A percentile compares a stretch with the other conserved stretches of the same genome.
Evolutionary conservation across 192 early-diverging fungal species (phyloP).

Genomic region (Podila horticola): DNA sequence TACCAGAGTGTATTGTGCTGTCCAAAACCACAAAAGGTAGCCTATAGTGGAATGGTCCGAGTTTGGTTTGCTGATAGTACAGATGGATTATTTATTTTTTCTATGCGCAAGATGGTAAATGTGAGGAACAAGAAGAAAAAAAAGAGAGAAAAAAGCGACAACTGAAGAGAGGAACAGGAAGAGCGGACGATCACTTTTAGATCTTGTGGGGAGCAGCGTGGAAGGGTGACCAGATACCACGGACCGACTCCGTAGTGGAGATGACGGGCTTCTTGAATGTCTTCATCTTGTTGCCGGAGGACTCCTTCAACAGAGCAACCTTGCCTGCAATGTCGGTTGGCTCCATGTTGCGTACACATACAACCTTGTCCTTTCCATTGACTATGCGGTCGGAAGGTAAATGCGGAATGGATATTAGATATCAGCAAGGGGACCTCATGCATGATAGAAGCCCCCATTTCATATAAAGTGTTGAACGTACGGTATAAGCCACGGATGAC

Average conservation of each 20-base stretch:
- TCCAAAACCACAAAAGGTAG: no score
- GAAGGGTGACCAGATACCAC: conserved; percentile 89
- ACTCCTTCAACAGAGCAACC: conserved; percentile 70
- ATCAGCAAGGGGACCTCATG: neutral
- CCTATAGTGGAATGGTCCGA: no score
- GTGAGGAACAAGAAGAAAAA: no score
- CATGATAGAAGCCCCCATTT: neutral
- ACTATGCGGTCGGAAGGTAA: conserved; percentile 39
- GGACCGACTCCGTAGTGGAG: conserved; percentile 80
- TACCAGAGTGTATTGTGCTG: no score
- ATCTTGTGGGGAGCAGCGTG: conserved; percentile 75
- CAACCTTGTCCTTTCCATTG: conserved; percentile 68
- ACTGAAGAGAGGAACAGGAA: no score
- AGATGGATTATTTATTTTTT: no score
- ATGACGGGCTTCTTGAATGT: conserved; percentile 77
- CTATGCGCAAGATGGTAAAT: no score
- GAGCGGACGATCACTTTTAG: conserved; percentile 22
- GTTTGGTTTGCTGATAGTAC: no score
- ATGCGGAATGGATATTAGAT: no score
- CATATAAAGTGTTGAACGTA: conserved; percentile 36
- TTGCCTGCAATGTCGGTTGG: conserved; percentile 69
- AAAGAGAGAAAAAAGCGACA: no score
- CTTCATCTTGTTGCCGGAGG: conserved; percentile 69
- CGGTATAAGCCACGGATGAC: conserved; percentile 75
- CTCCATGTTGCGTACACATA: conserved; percentile 73